A percentile compares a stretch with the other conserved stretches of the same genome.
Evolutionary conservation across 495 filamentous ascomycete genomes (phyloP).

Genomic region (Trichoderma asperelloides): DNA sequence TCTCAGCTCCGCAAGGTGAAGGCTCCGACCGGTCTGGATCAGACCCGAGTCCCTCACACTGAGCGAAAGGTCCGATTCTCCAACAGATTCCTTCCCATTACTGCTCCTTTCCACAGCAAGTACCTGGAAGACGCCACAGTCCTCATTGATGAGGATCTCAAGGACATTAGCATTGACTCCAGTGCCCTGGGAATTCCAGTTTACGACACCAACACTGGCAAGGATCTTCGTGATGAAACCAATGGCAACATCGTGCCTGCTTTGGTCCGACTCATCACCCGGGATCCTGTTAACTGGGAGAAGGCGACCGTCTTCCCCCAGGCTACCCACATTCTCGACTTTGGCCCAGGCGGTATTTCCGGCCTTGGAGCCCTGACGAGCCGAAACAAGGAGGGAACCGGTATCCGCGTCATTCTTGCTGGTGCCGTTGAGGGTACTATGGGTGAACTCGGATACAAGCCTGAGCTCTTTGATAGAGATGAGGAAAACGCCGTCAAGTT

Average conservation of each 20-base stretch:
- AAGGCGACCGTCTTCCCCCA: slow-evolving; percentile 78
- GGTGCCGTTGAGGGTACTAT: slow-evolving; percentile 86
- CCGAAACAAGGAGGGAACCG: slow-evolving; percentile 95
- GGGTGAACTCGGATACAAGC: slow-evolving; percentile 88
- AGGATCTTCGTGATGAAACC: slow-evolving; percentile 59
- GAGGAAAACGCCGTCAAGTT: slow-evolving; percentile 87
- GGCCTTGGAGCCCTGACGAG: slow-evolving; percentile 95
- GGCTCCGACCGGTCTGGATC: slow-evolving; percentile 90
- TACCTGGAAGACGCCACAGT: slow-evolving; percentile 74
- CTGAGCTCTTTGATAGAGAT: slow-evolving; percentile 93
- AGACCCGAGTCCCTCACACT: slow-evolving; percentile 88
- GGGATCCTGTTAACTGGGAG: slow-evolving; percentile 89
- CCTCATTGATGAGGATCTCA: slow-evolving; percentile 76
- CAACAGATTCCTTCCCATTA: slow-evolving; percentile 95
- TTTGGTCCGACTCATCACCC: slow-evolving; percentile 86
- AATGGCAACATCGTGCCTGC: slow-evolving; percentile 64
- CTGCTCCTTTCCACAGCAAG: slow-evolving; percentile 93
- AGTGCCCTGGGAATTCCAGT: slow-evolving; percentile 68
- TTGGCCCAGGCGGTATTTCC: slow-evolving; percentile 92
- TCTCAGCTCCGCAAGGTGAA: slow-evolving; percentile 90
- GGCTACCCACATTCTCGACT: slow-evolving; percentile 91
- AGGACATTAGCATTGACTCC: slow-evolving; percentile 63
- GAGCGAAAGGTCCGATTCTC: slow-evolving; percentile 93
- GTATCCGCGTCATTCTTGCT: slow-evolving; percentile 88
- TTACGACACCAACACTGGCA: slow-evolving; percentile 77